Conservation (phyloP, 2,329 filamentous ascomycete species). For the Chrysoporthe austroafricana region DNA sequence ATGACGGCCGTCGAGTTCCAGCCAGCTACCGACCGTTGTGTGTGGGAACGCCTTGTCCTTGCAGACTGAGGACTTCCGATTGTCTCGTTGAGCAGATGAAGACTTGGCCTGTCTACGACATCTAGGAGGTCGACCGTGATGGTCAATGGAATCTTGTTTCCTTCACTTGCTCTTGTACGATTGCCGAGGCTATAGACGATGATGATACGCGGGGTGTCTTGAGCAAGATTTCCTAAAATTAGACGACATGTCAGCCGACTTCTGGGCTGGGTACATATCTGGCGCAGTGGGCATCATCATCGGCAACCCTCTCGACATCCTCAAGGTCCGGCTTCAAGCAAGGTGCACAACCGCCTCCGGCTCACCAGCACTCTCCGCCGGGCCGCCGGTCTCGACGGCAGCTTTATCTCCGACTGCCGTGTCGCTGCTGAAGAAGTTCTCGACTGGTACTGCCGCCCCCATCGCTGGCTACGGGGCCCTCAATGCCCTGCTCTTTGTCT, state of each 20-base stretch:
- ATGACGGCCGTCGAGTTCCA: neutral
- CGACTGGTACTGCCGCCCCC: constrained; percentile 77
- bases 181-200: neutral
- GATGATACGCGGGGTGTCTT: neutral
- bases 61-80: neutral
- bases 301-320: constrained; percentile 73
- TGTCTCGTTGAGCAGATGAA: neutral
- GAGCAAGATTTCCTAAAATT: neutral
- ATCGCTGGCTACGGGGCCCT: constrained; percentile 88
- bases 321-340: constrained; percentile 83
- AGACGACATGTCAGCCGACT: constrained; percentile 77
- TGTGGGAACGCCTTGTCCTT: neutral
- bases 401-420: constrained; percentile 32
- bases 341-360: constrained; percentile 36
- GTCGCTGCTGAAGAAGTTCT: constrained; percentile 35
- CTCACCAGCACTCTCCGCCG: constrained; percentile 7
- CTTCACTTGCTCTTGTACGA: neutral
- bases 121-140: neutral
- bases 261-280: constrained; percentile 90
- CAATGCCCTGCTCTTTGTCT: constrained; percentile 87
- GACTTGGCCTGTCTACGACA: neutral
- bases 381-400: constrained; percentile 23
- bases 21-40: too few relatives aligned
- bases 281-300: constrained; percentile 85
- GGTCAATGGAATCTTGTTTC: neutral